Conservation (phyloP, 257 asterid genomes). For the Thymus quinquecostatus region DNA sequence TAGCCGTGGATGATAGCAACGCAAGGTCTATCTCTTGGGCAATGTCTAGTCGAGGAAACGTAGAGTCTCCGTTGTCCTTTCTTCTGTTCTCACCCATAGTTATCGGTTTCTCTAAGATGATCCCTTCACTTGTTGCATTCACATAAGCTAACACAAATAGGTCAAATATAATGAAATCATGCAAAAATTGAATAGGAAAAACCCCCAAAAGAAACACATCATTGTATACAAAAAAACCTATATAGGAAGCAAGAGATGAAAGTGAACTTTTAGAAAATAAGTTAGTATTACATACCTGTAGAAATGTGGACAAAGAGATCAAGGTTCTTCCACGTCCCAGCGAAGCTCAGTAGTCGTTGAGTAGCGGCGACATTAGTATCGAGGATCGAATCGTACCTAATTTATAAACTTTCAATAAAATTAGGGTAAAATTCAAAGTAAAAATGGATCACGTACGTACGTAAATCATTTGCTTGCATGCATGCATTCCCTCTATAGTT, state of each 20-base stretch:
- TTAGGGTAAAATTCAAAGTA: too few relatives aligned
- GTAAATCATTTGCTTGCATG: too few relatives aligned
- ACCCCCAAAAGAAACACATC: too few relatives aligned
- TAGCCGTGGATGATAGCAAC: neutral
- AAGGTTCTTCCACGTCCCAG: conserved; percentile 41
- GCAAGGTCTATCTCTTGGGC: conserved; percentile 5
- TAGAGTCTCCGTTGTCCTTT: neutral
- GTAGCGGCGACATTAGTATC: conserved; percentile 36
- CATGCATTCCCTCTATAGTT: too few relatives aligned
- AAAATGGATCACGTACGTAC: too few relatives aligned
- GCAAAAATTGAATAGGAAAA: too few relatives aligned
- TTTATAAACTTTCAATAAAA: too few relatives aligned
- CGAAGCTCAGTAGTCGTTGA: conserved; percentile 38
- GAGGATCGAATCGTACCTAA: conserved; percentile 41
- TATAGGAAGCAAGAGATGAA: too few relatives aligned
- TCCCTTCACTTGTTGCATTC: neutral
- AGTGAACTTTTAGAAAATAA: neutral
- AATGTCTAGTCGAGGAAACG: neutral
- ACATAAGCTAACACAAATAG: neutral
- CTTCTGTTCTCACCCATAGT: conserved; percentile 22
- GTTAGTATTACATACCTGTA: conserved; percentile 24
- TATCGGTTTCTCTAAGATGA: conserved; percentile 13
- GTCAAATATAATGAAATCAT: too few relatives aligned
- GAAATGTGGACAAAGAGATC: conserved; percentile 33
- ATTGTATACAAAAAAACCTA: too few relatives aligned